Evolutionary conservation across 2,329 filamentous ascomycete genomes (phyloP).

Genomic region (Trichoderma semiorbis): DNA sequence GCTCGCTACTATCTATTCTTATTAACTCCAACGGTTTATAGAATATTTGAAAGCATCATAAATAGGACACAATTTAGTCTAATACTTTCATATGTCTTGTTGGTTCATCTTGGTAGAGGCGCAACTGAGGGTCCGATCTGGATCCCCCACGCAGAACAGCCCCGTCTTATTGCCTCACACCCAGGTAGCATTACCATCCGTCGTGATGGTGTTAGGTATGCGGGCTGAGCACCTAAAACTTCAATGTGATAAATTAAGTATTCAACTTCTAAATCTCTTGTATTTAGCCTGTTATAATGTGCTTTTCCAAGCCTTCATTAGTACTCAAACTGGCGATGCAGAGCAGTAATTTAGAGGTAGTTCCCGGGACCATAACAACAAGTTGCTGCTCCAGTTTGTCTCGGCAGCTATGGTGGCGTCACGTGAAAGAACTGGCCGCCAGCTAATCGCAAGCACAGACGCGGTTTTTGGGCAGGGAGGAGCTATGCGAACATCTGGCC

Average conservation of each 20-base stretch:
- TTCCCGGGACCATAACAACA: neutral
- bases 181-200: neutral
- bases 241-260: neutral
- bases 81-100: neutral
- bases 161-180: neutral
- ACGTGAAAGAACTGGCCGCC: slow-evolving; percentile 17
- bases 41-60: neutral
- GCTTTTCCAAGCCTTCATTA: too few species aligned
- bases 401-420: slow-evolving; percentile 19
- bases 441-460: slow-evolving; percentile 5
- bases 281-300: too few species aligned
- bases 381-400: neutral
- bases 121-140: neutral
- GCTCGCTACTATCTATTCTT: neutral
- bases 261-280: neutral
- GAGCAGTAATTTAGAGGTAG: neutral
- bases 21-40: neutral
- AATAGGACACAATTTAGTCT: neutral
- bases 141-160: neutral
- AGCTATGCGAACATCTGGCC: slow-evolving; percentile 31
- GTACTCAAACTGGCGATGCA: neutral
- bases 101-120: neutral
- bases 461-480: slow-evolving; percentile 25
- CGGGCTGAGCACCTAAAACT: neutral
- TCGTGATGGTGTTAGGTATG: neutral